Evolutionary conservation across 139 green algal genomes (phyloP), one percentile per base, ranked within the genome.

Genomic region (Chloropicon primus): DNA sequence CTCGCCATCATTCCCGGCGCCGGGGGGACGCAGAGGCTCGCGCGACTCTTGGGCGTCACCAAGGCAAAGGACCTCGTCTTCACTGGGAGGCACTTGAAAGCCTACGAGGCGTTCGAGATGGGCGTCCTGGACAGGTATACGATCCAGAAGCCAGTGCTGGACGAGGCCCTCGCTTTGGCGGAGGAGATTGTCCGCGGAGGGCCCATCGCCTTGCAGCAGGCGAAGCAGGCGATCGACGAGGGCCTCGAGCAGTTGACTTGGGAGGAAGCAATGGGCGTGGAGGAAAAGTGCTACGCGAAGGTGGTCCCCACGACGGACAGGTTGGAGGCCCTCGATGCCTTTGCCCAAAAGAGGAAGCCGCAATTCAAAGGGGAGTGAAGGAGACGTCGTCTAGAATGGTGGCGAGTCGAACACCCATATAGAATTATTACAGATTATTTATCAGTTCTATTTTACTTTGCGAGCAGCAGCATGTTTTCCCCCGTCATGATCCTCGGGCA

Each of bases 1-100:
- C 85, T 96, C 53, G 91, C 90, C 77, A 94, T 96, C 82, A 96
- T 96, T 1, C 90, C 91, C 0, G 91, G 84, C 0, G 89, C 89
- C 1, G 91, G 91, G 0, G 90, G 90, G 25, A 96, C 90, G 21
- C 89, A 96, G 88, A 84, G 92, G 24, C 84, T 97, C 83, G 85
- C 91, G 0, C 85, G 89, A 21, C 72, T 95, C 0, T 81, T 97
- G 25, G 92, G 92, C 26, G 54, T 72, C 0, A 78, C 86, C 0
- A 71, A 77, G 1, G 91, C 92, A 27, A 95, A 96, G 74, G 77
- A 83, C 24, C 25, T 83, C 21, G 80, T 83, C 22, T 83, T 76
- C 75, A 83, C 79, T 1, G 79, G 24, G 1, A 94, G 41, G 41
- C 5, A 5, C 41, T 17, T 62, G 10, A 62, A 62, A 17, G 41